Base-by-base conservation (phyloP, 345 rosid genomes). In the Brassica nigra region DNA sequence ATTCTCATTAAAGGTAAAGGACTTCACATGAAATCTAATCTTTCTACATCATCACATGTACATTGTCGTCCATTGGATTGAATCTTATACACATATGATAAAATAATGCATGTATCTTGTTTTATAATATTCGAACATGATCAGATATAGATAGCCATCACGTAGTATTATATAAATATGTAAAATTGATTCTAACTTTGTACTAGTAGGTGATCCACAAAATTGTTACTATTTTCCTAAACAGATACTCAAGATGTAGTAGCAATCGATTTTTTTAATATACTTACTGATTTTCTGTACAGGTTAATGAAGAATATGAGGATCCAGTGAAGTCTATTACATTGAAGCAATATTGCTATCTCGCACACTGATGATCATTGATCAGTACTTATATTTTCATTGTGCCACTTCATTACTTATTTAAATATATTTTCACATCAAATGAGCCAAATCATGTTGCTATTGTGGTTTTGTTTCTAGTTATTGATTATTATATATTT, bases 11-110 rank as follows among this genome's bases (percentile, higher is more conserved):
- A 64, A 28, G 39, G 31, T 78, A 47, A 75, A 79, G 0, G 73
- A 62, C 27, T 80, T 84, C 90, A 81, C 88, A 84, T 86, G 95
- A 92, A 82, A 83, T 86, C 84, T 85, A 85, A 92, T 87, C 95
- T 81, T 74, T 33, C 31, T 73, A 82, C 62, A 79, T 77, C 78
- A 77, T 82, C 87, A 83, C 88, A 84, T 84, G 93, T 90, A 85
- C 85, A 75, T 75, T 88, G 76, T 70, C 77, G 2, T 39, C 10
- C 10, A 39, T 39, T 39, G 34, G 4, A 31, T 39, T 39, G 47
- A 39, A 39, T 39, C 47, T 39, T 3, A 8, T 39, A 39, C 9
- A 39, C 42, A 3, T 39, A 39, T 39, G 63, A 68, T 76, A 74
- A 44, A 67, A 58, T 66, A 15, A 39, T 11, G 49, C 39, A 30